These are phyloP conservation scores for Arthrobotrys conoides DNA, from an alignment of 2,329 filamentous ascomycete species.

Conservation along the genomic window DNA sequence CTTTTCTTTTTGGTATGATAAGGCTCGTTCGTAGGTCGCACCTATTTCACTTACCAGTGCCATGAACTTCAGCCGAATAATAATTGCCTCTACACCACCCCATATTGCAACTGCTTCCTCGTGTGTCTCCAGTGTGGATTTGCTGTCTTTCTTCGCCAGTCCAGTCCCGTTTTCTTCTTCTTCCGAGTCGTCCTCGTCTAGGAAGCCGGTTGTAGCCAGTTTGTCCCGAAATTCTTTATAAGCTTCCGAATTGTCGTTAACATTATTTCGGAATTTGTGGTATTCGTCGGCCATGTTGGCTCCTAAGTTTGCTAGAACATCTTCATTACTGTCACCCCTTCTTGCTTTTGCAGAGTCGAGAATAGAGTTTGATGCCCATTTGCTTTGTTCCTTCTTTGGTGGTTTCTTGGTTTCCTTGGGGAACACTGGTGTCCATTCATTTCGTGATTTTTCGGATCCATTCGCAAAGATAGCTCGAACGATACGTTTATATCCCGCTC, in stretches of 20 bases:
- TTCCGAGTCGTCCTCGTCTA: conserved; percentile 39
- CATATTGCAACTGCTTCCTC: conserved; percentile 36
- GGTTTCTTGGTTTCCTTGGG: conserved; percentile 51
- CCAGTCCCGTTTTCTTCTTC: conserved; percentile 33
- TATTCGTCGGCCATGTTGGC: conserved; percentile 18
- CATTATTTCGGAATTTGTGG: conserved; percentile 35
- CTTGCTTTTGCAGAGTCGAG: conserved; percentile 4
- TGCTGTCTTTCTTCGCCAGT: conserved; percentile 28
- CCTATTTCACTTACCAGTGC: conserved; percentile 48
- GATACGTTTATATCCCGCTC: conserved; percentile 54
- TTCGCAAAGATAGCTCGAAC: conserved; percentile 57
- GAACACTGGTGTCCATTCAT: conserved; percentile 47
- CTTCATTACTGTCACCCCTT: background rate
- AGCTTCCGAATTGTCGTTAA: conserved; percentile 37
- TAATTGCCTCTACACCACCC: conserved; percentile 51
- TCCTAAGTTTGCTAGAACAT: conserved; percentile 1
- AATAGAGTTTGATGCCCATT: conserved; percentile 22
- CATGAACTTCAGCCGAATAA: conserved; percentile 56
- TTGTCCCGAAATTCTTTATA: conserved; percentile 45
- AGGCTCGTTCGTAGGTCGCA: conserved; percentile 12
- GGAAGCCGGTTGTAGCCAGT: background rate
- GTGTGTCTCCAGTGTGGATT: conserved; percentile 35
- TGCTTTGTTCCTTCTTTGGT: conserved; percentile 37
- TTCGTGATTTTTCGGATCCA: conserved; percentile 44
- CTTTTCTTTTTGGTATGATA: background rate